Percentiles rank a stretch among this genome's conserved stretches.
These are phyloP conservation scores for Adansonia grandidieri DNA, from an alignment of 441 rosid genomes.

Conservation along the genomic window DNA sequence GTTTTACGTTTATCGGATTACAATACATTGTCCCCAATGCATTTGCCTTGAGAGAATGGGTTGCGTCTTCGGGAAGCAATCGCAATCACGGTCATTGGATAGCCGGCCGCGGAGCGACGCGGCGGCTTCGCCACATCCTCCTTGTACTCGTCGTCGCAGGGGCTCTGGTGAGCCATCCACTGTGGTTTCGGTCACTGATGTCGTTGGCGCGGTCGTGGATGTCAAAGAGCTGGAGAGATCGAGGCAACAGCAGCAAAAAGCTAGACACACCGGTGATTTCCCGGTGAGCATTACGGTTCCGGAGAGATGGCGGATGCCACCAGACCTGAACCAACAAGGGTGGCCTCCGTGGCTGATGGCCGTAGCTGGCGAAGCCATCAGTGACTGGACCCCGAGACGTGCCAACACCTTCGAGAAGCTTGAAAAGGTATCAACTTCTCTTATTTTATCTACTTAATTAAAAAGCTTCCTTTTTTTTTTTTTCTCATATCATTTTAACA, in stretches of 20 bases:
- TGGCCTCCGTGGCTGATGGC: conserved; percentile 91
- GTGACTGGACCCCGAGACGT: conserved; percentile 78
- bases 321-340: conserved; percentile 46
- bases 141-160: conserved; percentile 34
- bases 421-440: conserved; percentile 58
- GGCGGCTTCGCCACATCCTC: conserved; percentile 19
- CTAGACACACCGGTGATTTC: conserved; percentile 46
- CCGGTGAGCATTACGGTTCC: conserved; percentile 32
- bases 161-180: conserved; percentile 39
- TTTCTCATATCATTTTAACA: neutral
- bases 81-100: conserved; percentile 29
- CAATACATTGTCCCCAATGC: conserved; percentile 14
- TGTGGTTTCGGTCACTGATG: conserved; percentile 33
- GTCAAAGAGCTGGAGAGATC: conserved; percentile 37
- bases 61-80: conserved; percentile 55
- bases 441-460: neutral
- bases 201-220: conserved; percentile 28
- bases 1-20: conserved; percentile 19
- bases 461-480: conserved; percentile 4
- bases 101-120: conserved; percentile 34
- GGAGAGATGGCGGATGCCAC: conserved; percentile 41
- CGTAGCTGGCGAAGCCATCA: conserved; percentile 75
- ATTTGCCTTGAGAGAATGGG: conserved; percentile 53
- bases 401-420: conserved; percentile 85
- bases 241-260: conserved; percentile 34